These are phyloP conservation scores for Sporothrix euskadiensis DNA, from an alignment of 2,329 filamentous ascomycete species.

Conservation along the genomic window DNA sequence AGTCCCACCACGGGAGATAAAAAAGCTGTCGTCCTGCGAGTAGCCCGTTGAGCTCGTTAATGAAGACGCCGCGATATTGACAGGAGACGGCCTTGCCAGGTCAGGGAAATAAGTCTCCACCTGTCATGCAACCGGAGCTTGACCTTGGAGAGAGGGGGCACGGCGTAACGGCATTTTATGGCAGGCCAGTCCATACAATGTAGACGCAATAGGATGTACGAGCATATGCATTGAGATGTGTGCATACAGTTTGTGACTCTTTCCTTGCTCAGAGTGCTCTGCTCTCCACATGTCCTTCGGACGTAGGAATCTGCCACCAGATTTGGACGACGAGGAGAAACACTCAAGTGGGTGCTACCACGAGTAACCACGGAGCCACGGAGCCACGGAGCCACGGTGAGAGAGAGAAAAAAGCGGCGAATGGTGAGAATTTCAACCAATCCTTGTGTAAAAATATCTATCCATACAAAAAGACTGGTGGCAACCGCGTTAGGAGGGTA, in stretches of 20 bases:
- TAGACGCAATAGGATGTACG: not conserved
- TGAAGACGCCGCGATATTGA: not conserved
- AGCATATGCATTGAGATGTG: conserved; percentile 22
- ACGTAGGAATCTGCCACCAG: not conserved
- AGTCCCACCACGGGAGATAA: conserved; percentile 1
- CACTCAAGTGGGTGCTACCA: not conserved
- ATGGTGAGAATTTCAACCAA: not conserved
- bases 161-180: not conserved
- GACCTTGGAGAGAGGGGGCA: conserved; percentile 39
- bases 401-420: not conserved
- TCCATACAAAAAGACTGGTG: conserved; percentile 5
- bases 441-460: not conserved
- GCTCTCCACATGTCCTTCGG: not conserved
- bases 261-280: not conserved
- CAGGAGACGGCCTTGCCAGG: conserved; percentile 16
- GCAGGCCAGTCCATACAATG: not conserved
- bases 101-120: conserved; percentile 40
- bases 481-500: conserved; percentile 19
- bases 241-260: conserved; percentile 17
- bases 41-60: not conserved
- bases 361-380: not conserved
- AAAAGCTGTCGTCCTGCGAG: not conserved
- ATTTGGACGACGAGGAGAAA: not conserved
- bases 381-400: not conserved
- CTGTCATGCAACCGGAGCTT: conserved; percentile 42